phyloP scores from a whole-genome alignment of 768 basidiomycete genomes.

The Suillus luteus region DNA sequence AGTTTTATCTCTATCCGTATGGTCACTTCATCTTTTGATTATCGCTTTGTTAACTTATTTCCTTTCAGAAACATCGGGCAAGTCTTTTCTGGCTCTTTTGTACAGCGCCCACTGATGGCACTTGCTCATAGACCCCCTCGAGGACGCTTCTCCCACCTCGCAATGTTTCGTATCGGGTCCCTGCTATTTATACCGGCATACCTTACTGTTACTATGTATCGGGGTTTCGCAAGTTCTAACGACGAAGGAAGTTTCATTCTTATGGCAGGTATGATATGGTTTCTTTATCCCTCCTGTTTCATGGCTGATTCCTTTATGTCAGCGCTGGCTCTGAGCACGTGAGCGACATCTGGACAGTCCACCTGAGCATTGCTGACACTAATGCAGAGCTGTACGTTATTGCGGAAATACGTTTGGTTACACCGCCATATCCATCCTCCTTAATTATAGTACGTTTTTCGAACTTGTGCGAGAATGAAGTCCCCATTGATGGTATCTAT shows the following conservation, averaged over 20 bases:
- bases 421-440: conserved; percentile 84
- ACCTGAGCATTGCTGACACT: not conserved
- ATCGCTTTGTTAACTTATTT: not conserved
- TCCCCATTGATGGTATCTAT: conserved; percentile 12
- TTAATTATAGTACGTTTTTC: conserved; percentile 73
- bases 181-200: conserved; percentile 89
- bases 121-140: conserved; percentile 64
- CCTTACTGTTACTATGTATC: conserved; percentile 74
- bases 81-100: conserved; percentile 17
- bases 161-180: conserved; percentile 90
- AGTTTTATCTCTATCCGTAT: conserved; percentile 89
- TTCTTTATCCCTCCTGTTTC: conserved; percentile 12
- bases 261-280: conserved; percentile 66
- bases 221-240: conserved; percentile 65
- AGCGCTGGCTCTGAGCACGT: conserved; percentile 85
- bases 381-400: conserved; percentile 75
- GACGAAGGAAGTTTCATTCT: conserved; percentile 76
- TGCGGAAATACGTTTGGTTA: conserved; percentile 89
- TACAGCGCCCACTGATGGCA: conserved; percentile 13
- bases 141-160: conserved; percentile 78
- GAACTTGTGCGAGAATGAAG: conserved; percentile 7
- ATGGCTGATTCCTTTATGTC: conserved; percentile 9
- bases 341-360: conserved; percentile 32
- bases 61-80: conserved; percentile 64
- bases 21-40: conserved; percentile 24